Evolutionary conservation across 495 filamentous ascomycete genomes (phyloP), one percentile per base, ranked within the genome.

Genomic region (Penicillium riverlandense): DNA sequence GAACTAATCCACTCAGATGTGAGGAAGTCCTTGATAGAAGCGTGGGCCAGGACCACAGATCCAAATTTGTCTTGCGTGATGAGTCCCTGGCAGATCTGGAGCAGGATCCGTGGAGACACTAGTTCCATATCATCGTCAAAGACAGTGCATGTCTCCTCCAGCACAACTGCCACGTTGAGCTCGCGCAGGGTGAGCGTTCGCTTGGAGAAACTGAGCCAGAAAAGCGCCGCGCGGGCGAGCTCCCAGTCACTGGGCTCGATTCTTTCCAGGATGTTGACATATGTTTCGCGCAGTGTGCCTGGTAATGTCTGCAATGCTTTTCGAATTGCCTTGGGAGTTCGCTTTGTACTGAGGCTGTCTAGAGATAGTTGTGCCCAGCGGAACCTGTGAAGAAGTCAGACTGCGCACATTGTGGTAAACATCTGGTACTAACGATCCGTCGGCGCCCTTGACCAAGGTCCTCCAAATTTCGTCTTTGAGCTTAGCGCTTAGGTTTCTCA

Each of bases 331-430:
- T 37, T 49, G 11, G 49, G 41, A 9, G 54, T 54, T 47, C 54
- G 27, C 16, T 58, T 47, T 6, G 41, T 6, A 10, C 45, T 45
- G 7, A 58, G 30, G 16, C 54, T 58, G 11, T 58, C 54, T 15
- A 58, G 16, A 7, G 54, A 58, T n/a, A 58, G 51, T 31, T 58
- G 54, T 4, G 50, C 44, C 54, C 54, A 58, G 28, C 54, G 51
- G 32, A 58, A 58, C 8, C 54, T 58, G 11, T 0, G 9, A 22
- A 2, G 28, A 0, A 14, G 33, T 48, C n/a, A 52, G 15, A 15
- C 11, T 31, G 2, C 0, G 12, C 13, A 36, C 15, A 15, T 7
- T 13, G 7, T 4, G 6, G 7, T 37, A 1, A 27, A 11, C 11
- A 6, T 11, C 38, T 7, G 8, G 9, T 37, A 54, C 51, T 49